Evolutionary conservation across 73 alveolate species (phyloP).

Genomic region (Symbiodinium pilosum): DNA sequence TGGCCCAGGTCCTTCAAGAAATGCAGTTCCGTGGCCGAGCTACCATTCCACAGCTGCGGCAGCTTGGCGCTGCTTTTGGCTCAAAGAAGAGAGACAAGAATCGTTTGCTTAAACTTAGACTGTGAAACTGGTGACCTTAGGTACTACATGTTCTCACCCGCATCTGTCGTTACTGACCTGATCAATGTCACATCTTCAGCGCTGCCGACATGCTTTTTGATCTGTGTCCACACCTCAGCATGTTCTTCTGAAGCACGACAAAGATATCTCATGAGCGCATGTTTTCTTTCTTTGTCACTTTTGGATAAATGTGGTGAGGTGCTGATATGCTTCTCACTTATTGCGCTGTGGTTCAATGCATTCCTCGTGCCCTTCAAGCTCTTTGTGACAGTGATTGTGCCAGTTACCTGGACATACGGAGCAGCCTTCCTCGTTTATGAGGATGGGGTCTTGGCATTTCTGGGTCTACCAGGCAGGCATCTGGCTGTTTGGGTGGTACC

Average conservation of each 20-base stretch:
- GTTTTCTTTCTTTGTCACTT: not conserved
- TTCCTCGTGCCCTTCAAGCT: conserved; percentile 34
- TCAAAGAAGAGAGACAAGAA: too few relatives aligned
- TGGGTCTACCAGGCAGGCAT: conserved; percentile 46
- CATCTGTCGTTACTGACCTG: conserved; percentile 74
- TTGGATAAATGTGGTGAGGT: not conserved
- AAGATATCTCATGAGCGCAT: too few relatives aligned
- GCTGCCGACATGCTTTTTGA: conserved; percentile 40
- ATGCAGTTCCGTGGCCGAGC: conserved; percentile 46
- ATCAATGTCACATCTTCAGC: conserved; percentile 66
- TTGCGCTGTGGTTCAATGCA: conserved; percentile 80
- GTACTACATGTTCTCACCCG: conserved; percentile 70
- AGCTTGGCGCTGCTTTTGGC: not conserved
- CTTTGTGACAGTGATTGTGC: conserved; percentile 55
- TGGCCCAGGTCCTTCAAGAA: conserved; percentile 7
- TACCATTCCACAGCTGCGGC: conserved; percentile 52
- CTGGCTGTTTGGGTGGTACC: too few relatives aligned
- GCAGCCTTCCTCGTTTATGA: conserved; percentile 78
- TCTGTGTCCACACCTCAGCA: not conserved
- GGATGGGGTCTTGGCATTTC: conserved; percentile 41
- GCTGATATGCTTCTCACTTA: conserved; percentile 53
- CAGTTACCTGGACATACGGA: conserved; percentile 86
- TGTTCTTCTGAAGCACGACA: too few relatives aligned
- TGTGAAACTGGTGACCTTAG: not conserved
- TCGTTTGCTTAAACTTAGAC: too few relatives aligned